phyloP scores from a whole-genome alignment of 2,329 filamentous ascomycete species.

The Trichoderma guizhouense region DNA sequence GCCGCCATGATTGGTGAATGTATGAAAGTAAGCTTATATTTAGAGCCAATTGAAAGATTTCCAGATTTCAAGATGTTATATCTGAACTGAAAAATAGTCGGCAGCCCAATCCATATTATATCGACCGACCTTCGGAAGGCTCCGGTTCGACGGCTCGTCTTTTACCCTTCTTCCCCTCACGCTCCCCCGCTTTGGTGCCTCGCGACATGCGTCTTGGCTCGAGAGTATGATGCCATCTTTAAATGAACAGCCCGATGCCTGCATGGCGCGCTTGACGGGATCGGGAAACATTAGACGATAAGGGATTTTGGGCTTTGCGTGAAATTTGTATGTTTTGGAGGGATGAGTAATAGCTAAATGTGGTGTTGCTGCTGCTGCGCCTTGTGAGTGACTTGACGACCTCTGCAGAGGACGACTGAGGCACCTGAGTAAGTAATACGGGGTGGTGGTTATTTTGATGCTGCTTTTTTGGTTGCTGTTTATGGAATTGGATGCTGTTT shows the following conservation, averaged over 20 bases:
- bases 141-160: neutral
- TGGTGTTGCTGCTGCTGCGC: neutral
- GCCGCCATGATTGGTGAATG: neutral
- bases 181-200: neutral
- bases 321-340: neutral
- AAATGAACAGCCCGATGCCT: neutral
- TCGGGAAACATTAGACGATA: neutral
- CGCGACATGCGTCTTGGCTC: neutral
- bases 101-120: neutral
- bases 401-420: neutral
- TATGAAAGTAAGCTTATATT: neutral
- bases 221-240: neutral
- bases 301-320: neutral
- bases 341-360: neutral
- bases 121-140: neutral
- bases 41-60: neutral
- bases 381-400: neutral
- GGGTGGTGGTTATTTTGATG: neutral
- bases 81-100: neutral
- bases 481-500: neutral
- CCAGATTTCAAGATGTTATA: neutral
- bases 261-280: neutral
- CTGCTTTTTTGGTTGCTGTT: neutral
- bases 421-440: neutral
- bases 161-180: neutral